A percentile compares a stretch with the other conserved stretches of the same genome.
Conservation (phyloP, 257 asterid species). For the Solanum appendiculatum region DNA sequence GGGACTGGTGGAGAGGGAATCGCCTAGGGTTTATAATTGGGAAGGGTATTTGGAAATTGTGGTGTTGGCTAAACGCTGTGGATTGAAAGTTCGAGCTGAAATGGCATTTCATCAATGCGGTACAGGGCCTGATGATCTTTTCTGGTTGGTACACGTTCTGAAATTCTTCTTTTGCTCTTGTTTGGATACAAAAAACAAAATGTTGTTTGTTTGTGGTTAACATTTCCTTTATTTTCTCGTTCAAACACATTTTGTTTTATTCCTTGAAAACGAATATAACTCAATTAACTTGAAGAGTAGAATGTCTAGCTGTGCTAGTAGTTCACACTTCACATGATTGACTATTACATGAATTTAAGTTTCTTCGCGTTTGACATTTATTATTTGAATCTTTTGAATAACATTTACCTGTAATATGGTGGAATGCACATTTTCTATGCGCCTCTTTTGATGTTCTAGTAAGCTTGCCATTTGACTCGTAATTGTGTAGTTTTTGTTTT, state of each 20-base stretch:
- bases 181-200: neutral
- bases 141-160: conserved; percentile 47
- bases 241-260: neutral
- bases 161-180: neutral
- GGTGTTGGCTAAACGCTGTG: conserved; percentile 42
- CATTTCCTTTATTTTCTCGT: neutral
- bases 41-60: conserved; percentile 63
- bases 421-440: neutral
- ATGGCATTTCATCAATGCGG: conserved; percentile 84
- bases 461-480: neutral
- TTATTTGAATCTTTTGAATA: neutral
- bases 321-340: neutral
- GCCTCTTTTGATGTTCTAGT: neutral
- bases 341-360: neutral
- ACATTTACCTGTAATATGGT: neutral
- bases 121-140: conserved; percentile 42
- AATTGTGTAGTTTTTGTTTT: neutral
- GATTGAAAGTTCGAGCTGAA: conserved; percentile 70
- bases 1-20: conserved; percentile 76
- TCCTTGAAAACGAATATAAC: neutral
- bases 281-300: neutral
- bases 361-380: neutral
- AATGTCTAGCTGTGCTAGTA: neutral
- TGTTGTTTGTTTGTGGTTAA: neutral
- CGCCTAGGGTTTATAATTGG: conserved; percentile 56